Evolutionary conservation across 176 grass and related monocot species (phyloP).

Genomic region (Cenchrus fungigraminus): DNA sequence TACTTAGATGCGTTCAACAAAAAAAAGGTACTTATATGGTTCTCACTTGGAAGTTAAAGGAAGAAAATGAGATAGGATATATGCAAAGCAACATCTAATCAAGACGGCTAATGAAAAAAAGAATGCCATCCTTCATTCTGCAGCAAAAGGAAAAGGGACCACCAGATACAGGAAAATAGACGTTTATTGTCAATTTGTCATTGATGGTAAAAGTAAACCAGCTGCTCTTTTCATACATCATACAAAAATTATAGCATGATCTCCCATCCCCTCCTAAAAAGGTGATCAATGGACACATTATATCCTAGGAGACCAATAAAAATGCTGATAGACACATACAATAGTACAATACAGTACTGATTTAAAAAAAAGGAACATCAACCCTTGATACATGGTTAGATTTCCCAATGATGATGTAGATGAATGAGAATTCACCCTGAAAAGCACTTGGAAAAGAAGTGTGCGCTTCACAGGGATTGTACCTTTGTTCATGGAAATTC

Average conservation of each 20-base stretch:
- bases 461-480: not conserved
- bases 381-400: not conserved
- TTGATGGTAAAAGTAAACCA: not conserved
- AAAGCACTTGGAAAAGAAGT: conserved; percentile 2
- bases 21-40: not conserved
- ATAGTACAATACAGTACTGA: not conserved
- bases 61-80: not conserved
- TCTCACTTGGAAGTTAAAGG: conserved; percentile 9
- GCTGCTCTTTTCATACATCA: not conserved
- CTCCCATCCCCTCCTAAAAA: too few relatives aligned
- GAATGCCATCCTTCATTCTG: not conserved
- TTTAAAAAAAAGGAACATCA: not conserved
- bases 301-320: conserved; percentile 15
- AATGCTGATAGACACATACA: not conserved
- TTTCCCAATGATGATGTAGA: conserved; percentile 9
- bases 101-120: conserved; percentile 10
- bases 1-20: not conserved
- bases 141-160: not conserved
- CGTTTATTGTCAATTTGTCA: not conserved
- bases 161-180: conserved; percentile 20
- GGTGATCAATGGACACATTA: not conserved
- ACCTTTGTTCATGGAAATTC: not conserved
- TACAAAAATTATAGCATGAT: not conserved
- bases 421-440: not conserved
- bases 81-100: conserved; percentile 17